phyloP scores from a whole-genome alignment of 345 rosid genomes.

The Rhodamnia argentea region DNA sequence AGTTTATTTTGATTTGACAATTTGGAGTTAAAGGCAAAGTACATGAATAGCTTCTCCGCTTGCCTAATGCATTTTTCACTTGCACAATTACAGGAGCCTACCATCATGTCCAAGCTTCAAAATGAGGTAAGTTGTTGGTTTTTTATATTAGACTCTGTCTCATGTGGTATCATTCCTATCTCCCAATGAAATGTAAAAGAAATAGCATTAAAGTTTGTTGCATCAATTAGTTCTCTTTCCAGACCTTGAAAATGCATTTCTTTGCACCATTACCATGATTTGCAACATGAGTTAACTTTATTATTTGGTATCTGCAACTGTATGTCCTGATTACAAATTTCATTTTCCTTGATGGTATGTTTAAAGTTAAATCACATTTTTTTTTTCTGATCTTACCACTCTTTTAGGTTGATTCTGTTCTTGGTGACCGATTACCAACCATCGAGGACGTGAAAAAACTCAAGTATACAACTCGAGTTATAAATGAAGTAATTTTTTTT shows the following conservation, averaged over 20 bases:
- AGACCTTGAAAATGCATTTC: neutral
- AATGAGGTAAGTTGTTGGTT: constrained; percentile 46
- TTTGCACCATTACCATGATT: neutral
- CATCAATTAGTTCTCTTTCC: neutral
- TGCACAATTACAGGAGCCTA: constrained; percentile 54
- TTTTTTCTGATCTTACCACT: neutral
- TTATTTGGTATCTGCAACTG: neutral
- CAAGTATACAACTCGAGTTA: constrained; percentile 82
- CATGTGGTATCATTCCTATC: neutral
- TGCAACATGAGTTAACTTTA: neutral
- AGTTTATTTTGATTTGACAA: neutral
- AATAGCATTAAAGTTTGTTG: neutral
- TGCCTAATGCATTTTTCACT: neutral
- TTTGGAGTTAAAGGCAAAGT: neutral
- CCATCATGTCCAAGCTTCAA: constrained; percentile 73
- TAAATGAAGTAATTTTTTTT: constrained; percentile 60
- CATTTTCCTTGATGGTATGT: neutral
- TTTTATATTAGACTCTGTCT: neutral
- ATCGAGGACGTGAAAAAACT: constrained; percentile 82
- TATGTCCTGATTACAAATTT: neutral
- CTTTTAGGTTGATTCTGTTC: constrained; percentile 73
- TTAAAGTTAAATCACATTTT: neutral
- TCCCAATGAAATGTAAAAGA: neutral
- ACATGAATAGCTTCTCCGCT: neutral
- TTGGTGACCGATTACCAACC: constrained; percentile 82